Evolutionary conservation across 164 flowering plant genomes (phyloP), one percentile per base, ranked within the genome.

Genomic region (Buxus sempervirens): DNA sequence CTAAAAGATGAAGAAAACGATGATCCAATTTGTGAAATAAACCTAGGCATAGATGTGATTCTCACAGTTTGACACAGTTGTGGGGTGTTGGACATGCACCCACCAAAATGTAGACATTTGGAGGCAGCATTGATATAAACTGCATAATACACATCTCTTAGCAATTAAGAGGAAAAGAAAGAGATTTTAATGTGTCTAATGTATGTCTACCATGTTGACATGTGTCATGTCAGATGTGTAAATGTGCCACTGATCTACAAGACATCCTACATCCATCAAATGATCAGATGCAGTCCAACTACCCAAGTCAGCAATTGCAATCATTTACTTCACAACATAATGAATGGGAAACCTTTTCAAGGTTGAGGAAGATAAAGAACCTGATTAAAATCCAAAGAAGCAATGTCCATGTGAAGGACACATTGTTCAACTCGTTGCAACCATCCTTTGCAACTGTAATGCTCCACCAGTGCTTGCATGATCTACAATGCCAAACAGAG

Each of bases 401-500:
- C 84, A 75, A 95, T 95, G 75, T 95, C 96, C 97, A 95, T 95
- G 81, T 92, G 97, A 73, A 95, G 97, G 73, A 95, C 97, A 80
- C 98, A 95, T 77, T 92, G 98, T 73, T 95, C 98, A 68, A 95
- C 93, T 69, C 98, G 82, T 72, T 90, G 98, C 81, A 95, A 78
- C 98, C 98, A 95, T 67, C 98, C 98, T 80, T 82, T 90, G 76
- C 79, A 70, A 79, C 93, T 95, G 73, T 95, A 95, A 73, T 95
- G 97, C 85, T 92, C 97, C 20, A 95, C 98, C 70, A 95, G 79
- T 72, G 92, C 98, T 89, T 95, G 98, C 98, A 95, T 95, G 65
- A 95, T 90, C 98, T 95, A 72, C 8, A 63, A 42, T 72, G 26
- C 25, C 26, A 56, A 66, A 60, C 5, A 58, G 5, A 54, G n/a